Evolutionary conservation across 192 early-diverging fungal species (phyloP).

Genomic region (Coemansia sp.): DNA sequence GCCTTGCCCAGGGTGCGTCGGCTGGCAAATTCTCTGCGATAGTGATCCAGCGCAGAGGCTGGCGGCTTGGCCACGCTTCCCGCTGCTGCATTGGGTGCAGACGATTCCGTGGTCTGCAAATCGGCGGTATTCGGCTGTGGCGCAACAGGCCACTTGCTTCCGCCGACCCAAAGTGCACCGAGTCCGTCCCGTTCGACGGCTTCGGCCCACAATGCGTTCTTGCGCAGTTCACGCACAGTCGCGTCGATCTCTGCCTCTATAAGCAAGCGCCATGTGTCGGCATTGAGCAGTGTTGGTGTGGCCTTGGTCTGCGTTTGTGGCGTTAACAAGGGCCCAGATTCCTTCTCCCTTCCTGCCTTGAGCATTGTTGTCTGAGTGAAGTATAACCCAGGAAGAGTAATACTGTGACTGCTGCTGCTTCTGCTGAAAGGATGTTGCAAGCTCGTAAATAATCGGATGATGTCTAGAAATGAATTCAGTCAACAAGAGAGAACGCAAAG

Average conservation of each 20-base stretch:
- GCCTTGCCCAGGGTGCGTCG: constrained; percentile 47
- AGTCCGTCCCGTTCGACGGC: constrained; percentile 43
- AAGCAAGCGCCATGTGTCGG: constrained; percentile 49
- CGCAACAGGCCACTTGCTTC: constrained; percentile 41
- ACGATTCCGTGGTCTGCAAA: not conserved
- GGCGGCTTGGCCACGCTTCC: not conserved
- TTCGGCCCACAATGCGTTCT: constrained; percentile 50
- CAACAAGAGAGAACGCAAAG: not conserved
- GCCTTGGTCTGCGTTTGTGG: not conserved
- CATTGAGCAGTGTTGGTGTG: constrained; percentile 20
- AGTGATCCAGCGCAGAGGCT: constrained; percentile 15
- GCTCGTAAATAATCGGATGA: not conserved
- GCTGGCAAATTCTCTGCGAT: constrained; percentile 35
- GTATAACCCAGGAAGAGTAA: no score
- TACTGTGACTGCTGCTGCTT: no score
- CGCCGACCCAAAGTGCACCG: constrained; percentile 54
- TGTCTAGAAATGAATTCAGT: no score
- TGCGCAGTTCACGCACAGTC: constrained; percentile 54
- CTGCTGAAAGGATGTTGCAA: not conserved
- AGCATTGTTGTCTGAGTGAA: constrained; percentile 13
- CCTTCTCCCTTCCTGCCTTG: constrained; percentile 19
- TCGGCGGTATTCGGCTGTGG: constrained; percentile 2
- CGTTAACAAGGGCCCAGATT: not conserved
- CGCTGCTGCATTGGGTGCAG: not conserved
- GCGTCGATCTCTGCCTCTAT: constrained; percentile 53